phyloP scores from a whole-genome alignment of 306 rosid genomes.

The Cucumis hystrix region DNA sequence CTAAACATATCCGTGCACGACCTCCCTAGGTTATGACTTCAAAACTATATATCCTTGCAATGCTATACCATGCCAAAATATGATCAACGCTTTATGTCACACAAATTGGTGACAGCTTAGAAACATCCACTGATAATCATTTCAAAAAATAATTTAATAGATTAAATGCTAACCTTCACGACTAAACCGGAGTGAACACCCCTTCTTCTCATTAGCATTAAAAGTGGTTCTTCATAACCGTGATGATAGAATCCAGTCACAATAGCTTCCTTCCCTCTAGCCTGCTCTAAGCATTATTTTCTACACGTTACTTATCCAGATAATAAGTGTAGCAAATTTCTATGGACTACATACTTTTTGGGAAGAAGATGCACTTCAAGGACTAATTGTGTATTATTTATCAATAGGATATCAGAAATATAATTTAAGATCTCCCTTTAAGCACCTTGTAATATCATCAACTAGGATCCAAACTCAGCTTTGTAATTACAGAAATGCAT shows the following conservation, averaged over 20 bases:
- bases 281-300: conserved; percentile 27
- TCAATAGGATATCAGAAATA: neutral
- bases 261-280: conserved; percentile 82
- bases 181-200: conserved; percentile 91
- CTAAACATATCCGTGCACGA: no score
- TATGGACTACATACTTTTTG: neutral
- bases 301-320: neutral
- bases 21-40: neutral
- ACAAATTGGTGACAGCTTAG: neutral
- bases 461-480: neutral
- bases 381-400: neutral
- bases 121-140: neutral
- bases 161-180: conserved; percentile 58
- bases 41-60: neutral
- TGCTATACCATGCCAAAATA: neutral
- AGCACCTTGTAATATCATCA: neutral
- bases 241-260: conserved; percentile 92
- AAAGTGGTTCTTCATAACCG: conserved; percentile 76
- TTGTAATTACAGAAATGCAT: neutral
- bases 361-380: neutral
- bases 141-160: conserved; percentile 3
- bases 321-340: neutral
- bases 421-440: neutral
- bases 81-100: neutral
- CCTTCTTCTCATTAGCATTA: conserved; percentile 99